A percentile compares a stretch with the other conserved stretches of the same genome.
These are phyloP conservation scores for Sordaria brevicollis DNA, from an alignment of 495 filamentous ascomycete species.

Conservation along the genomic window DNA sequence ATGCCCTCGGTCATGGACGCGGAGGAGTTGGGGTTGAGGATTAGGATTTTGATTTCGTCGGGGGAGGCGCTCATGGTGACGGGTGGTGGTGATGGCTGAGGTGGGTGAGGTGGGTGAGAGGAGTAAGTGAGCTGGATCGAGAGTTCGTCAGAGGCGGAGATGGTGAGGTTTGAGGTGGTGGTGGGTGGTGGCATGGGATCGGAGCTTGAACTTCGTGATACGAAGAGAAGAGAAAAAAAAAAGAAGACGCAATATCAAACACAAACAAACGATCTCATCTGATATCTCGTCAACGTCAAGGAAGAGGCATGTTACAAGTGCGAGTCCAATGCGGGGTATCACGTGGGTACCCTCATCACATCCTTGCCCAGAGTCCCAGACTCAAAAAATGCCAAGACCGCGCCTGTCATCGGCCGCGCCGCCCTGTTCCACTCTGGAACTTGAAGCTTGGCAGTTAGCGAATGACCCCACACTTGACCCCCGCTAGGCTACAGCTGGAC, in stretches of 20 bases:
- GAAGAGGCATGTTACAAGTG: neutral
- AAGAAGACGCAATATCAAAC: neutral
- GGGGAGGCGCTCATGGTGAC: constrained; percentile 19
- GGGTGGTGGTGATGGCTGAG: neutral
- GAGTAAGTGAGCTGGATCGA: neutral
- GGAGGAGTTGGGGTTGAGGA: constrained; percentile 90
- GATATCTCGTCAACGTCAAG: neutral
- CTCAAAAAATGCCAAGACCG: neutral
- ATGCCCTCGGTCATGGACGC: constrained; percentile 70
- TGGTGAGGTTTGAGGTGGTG: neutral
- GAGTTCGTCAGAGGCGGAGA: neutral
- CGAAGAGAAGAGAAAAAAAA: neutral
- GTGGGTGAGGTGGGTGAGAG: no score
- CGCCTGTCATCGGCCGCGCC: neutral
- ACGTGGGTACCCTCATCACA: constrained; percentile 14
- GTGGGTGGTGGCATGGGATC: neutral
- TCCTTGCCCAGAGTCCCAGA: neutral
- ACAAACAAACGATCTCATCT: neutral
- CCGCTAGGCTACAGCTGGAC: neutral
- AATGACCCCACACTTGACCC: neutral
- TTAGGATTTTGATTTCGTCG: constrained; percentile 46
- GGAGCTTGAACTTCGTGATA: neutral
- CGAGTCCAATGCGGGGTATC: constrained; percentile 24
- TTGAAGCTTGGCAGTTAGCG: neutral
- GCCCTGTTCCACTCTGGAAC: no score